Evolutionary conservation across 805 yeast genomes (phyloP).

Genomic region (Candida incommunis): DNA sequence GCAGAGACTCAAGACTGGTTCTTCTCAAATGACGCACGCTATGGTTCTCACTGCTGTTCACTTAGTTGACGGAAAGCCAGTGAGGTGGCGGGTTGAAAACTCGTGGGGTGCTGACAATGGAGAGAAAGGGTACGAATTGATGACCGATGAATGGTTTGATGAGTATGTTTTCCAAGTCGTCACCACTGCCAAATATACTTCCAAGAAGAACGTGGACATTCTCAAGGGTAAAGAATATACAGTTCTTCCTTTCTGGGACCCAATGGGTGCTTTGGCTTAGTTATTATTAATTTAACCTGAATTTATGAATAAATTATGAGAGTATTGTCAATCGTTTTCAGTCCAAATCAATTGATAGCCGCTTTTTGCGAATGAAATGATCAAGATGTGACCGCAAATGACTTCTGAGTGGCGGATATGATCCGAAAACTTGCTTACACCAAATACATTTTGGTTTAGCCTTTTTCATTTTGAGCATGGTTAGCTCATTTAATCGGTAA

Average conservation of each 20-base stretch:
- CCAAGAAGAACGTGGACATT: slow-evolving; percentile 1
- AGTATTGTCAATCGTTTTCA: too few species aligned
- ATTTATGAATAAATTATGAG: too few species aligned
- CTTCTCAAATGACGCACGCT: slow-evolving; percentile 80
- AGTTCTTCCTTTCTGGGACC: slow-evolving; percentile 64
- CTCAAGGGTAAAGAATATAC: slow-evolving; percentile 33
- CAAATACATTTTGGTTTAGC: background rate
- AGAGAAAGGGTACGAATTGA: slow-evolving; percentile 49
- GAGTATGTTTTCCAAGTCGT: slow-evolving; percentile 66
- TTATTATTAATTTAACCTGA: too few species aligned
- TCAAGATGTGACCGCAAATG: background rate
- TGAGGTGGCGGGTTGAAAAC: slow-evolving; percentile 62
- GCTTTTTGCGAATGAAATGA: background rate
- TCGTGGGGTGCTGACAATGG: slow-evolving; percentile 67
- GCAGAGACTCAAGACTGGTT: slow-evolving; percentile 53
- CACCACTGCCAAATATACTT: slow-evolving; percentile 28
- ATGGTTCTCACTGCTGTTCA: slow-evolving; percentile 78
- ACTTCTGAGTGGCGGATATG: background rate
- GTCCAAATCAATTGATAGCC: too few species aligned
- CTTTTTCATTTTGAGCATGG: background rate
- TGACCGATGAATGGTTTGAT: slow-evolving; percentile 63
- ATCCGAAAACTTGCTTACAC: background rate
- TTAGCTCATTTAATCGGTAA: background rate
- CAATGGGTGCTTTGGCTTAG: slow-evolving; percentile 61
- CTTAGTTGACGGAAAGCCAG: slow-evolving; percentile 42